Conservation (phyloP, 768 basidiomycete species). For the Kwoniella dendrophila region DNA sequence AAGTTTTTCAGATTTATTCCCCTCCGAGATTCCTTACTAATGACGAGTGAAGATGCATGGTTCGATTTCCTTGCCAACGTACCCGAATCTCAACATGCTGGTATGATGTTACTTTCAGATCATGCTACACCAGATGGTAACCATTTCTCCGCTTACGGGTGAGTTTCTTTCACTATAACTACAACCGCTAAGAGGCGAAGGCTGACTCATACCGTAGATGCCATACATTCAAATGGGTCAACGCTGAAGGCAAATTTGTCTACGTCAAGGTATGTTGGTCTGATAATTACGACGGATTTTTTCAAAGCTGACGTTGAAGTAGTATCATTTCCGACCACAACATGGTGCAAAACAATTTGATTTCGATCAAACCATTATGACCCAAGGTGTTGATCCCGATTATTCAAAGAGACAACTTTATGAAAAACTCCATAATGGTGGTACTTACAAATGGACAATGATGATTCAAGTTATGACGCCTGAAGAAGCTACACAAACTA, state of each 20-base stretch:
- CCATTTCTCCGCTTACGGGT: constrained; percentile 42
- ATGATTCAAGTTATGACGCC: constrained; percentile 50
- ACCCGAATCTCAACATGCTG: constrained; percentile 50
- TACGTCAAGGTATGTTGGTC: constrained; percentile 53
- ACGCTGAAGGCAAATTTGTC: constrained; percentile 34
- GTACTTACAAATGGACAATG: constrained; percentile 47
- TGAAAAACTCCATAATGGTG: constrained; percentile 51
- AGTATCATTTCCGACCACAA: constrained; percentile 47
- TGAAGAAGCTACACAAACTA: constrained; percentile 39
- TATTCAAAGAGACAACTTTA: constrained; percentile 52
- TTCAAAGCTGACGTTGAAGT: constrained; percentile 7
- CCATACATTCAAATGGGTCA: constrained; percentile 48
- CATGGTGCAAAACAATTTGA: constrained; percentile 43
- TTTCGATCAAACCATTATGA: constrained; percentile 41
- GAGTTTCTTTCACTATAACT: not conserved
- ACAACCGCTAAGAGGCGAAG: not conserved
- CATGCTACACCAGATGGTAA: constrained; percentile 49
- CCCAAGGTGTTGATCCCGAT: constrained; percentile 51
- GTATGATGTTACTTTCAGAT: constrained; percentile 51
- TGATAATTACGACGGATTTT: too few relatives aligned
- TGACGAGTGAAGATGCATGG: constrained; percentile 44
- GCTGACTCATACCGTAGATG: constrained; percentile 4
- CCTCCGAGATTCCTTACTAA: too few relatives aligned
- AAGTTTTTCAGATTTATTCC: not conserved
- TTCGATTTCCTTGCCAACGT: constrained; percentile 54